Conservation (phyloP, 2,329 filamentous ascomycete genomes). For the Cyanodermella asteris region DNA sequence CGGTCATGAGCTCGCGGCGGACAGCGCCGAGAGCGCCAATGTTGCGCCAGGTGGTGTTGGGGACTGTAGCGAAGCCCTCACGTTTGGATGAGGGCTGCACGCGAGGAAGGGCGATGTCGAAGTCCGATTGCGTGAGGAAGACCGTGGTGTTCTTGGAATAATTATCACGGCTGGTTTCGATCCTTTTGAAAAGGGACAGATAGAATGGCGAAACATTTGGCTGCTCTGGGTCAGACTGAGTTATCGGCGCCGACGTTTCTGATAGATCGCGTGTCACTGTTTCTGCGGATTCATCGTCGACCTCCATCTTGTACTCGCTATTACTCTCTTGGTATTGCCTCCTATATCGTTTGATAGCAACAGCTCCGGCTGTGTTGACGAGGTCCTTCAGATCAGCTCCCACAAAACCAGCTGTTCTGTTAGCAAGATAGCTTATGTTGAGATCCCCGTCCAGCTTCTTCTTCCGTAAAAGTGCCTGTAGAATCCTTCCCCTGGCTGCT, state of each 20-base stretch:
- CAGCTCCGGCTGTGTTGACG: slow-evolving; percentile 41
- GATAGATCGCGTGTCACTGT: slow-evolving; percentile 20
- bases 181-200: too few relatives aligned
- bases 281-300: slow-evolving; percentile 19
- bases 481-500: slow-evolving; percentile 51
- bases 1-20: slow-evolving; percentile 58
- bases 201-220: too few relatives aligned
- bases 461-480: slow-evolving; percentile 48
- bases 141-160: too few relatives aligned
- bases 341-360: slow-evolving; percentile 39
- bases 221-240: too few relatives aligned
- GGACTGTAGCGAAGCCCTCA: slow-evolving; percentile 87
- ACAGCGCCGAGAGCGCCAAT: slow-evolving; percentile 69
- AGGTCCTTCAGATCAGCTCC: slow-evolving; percentile 66
- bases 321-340: slow-evolving; percentile 26
- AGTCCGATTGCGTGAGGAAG: slow-evolving; percentile 48
- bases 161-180: too few relatives aligned
- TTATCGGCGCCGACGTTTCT: slow-evolving; percentile 32
- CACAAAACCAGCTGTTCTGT: slow-evolving; percentile 77
- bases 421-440: slow-evolving; percentile 52
- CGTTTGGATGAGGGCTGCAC: slow-evolving; percentile 67
- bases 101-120: slow-evolving; percentile 50
- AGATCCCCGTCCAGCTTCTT: slow-evolving; percentile 45
- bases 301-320: slow-evolving; percentile 31
- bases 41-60: slow-evolving; percentile 78